A percentile compares a stretch with the other conserved stretches of the same genome.
These are phyloP conservation scores for Pistacia vera DNA, from an alignment of 345 rosid species.

Conservation along the genomic window DNA sequence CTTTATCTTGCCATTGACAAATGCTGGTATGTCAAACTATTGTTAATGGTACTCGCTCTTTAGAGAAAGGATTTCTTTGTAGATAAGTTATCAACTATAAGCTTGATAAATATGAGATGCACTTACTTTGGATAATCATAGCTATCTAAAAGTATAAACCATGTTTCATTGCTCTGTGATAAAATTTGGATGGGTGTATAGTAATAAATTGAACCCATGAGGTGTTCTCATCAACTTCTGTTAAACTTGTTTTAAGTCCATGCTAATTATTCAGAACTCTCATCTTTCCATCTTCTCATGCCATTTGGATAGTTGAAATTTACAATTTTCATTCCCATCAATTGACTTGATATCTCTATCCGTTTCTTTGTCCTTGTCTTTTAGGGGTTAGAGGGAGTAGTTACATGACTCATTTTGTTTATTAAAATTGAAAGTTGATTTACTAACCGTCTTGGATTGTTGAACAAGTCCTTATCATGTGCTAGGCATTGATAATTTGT, in stretches of 20 bases:
- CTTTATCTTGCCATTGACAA: slow-evolving; percentile 79
- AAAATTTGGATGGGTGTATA: background rate
- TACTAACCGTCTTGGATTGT: background rate
- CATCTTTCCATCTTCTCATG: no score
- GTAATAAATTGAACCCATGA: background rate
- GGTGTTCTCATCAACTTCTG: background rate
- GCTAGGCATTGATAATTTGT: slow-evolving; percentile 20
- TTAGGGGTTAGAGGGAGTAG: background rate
- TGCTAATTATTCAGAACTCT: background rate
- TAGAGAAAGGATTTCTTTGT: background rate
- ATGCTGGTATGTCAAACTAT: slow-evolving; percentile 52
- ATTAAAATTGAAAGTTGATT: background rate
- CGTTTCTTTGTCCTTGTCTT: background rate
- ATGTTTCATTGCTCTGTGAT: background rate
- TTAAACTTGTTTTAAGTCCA: background rate
- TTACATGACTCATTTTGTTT: background rate
- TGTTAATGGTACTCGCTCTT: background rate
- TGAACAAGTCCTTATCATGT: background rate
- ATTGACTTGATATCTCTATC: background rate
- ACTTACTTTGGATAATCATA: background rate
- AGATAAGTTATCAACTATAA: no score
- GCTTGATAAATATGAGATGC: background rate
- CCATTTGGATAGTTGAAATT: background rate
- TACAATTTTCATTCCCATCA: background rate
- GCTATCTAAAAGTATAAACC: background rate